Conservation (phyloP, 2,329 filamentous ascomycete species). For the Aaosphaeria arxii region DNA sequence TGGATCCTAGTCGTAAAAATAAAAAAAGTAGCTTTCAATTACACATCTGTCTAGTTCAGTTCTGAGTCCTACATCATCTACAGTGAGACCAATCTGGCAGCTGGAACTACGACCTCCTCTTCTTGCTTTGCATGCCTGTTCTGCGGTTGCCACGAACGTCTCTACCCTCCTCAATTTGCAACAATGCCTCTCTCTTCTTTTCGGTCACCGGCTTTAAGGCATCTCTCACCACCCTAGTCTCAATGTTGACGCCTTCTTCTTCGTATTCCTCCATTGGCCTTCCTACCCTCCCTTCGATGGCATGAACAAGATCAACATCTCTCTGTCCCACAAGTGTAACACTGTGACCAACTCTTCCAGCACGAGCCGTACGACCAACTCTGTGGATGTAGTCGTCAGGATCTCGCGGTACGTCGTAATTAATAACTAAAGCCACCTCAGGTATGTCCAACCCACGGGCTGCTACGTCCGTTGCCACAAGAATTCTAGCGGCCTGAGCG, state of each 20-base stretch:
- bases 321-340: slow-evolving; percentile 90
- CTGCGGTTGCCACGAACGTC: slow-evolving; percentile 84
- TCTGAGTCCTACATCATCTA: too few relatives aligned
- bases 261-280: slow-evolving; percentile 76
- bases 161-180: slow-evolving; percentile 88
- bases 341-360: slow-evolving; percentile 76
- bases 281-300: slow-evolving; percentile 82
- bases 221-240: slow-evolving; percentile 81
- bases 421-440: slow-evolving; percentile 83
- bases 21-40: too few relatives aligned
- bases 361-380: slow-evolving; percentile 91
- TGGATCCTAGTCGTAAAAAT: too few relatives aligned
- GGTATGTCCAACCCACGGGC: slow-evolving; percentile 94
- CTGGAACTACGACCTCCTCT: background rate
- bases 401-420: slow-evolving; percentile 94
- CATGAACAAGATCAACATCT: slow-evolving; percentile 85
- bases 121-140: slow-evolving; percentile 35
- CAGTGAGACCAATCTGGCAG: too few relatives aligned
- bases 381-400: slow-evolving; percentile 97
- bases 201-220: slow-evolving; percentile 87
- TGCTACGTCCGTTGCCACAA: slow-evolving; percentile 94
- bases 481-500: slow-evolving; percentile 79
- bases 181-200: slow-evolving; percentile 86
- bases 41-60: too few relatives aligned
- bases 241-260: slow-evolving; percentile 92